A percentile compares a stretch with the other conserved stretches of the same genome.
phyloP scores from a whole-genome alignment of 2,329 filamentous ascomycete species.

The Colletotrichum sp. region DNA sequence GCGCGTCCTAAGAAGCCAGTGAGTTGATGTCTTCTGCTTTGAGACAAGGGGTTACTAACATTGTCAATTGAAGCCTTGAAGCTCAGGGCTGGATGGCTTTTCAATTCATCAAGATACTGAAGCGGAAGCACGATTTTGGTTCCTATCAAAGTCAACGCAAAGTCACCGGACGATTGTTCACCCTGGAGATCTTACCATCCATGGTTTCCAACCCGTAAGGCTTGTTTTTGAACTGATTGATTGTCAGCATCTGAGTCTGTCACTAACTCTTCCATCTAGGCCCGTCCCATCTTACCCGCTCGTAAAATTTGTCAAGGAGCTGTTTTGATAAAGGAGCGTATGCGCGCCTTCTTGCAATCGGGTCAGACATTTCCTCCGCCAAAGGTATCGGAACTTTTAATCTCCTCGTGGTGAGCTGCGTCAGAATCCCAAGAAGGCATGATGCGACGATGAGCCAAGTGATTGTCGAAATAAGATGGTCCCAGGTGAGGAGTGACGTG shows the following conservation, averaged over 20 bases:
- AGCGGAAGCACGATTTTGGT: background rate
- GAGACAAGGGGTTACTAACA: background rate
- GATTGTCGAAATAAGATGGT: background rate
- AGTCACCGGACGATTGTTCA: background rate
- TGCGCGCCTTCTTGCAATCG: background rate
- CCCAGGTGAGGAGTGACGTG: background rate
- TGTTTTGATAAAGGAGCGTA: background rate
- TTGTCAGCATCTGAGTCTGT: background rate
- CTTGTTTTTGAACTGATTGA: background rate
- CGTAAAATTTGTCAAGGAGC: background rate
- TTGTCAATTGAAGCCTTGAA: conserved; percentile 1
- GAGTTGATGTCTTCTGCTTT: background rate
- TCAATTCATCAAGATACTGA: background rate
- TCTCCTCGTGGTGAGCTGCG: background rate
- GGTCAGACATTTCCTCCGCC: background rate
- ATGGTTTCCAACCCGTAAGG: background rate
- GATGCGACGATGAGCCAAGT: background rate
- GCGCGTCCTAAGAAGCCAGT: background rate
- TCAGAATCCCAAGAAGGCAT: background rate
- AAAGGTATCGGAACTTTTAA: background rate
- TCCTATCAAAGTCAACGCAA: background rate
- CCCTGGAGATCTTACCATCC: background rate
- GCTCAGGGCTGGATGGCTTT: background rate
- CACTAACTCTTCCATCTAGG: background rate
- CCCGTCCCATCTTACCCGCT: background rate